Base-by-base conservation (phyloP, 768 basidiomycete genomes). In the Hericium erinaceus region DNA sequence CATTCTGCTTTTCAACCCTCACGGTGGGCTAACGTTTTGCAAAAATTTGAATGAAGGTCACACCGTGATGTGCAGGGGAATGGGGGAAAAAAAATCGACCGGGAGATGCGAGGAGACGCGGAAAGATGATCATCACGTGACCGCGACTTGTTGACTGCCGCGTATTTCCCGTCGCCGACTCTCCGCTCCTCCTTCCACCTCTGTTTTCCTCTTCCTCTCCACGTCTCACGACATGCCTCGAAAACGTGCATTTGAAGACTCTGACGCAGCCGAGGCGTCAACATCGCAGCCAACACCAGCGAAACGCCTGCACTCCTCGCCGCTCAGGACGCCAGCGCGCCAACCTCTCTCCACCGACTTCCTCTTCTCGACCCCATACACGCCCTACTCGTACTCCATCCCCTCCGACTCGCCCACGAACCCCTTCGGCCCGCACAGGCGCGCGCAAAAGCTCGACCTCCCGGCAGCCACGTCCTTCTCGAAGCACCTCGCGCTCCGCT, bases 331-430 rank as follows among this genome's bases (percentile, higher is more conserved):
- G 16, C 44, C 44, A 18, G 44, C 44, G 20, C 44, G 44, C n/a
- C 20, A n/a, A 18, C 44, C n/a, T n/a, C 9, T 20, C 9, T 46
- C 44, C 44, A 18, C 44, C 20, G 44, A 46, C 44, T 46, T 46
- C 44, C 44, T 46, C 3, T 46, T 46, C 39, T 64, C 70, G 24
- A 67, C 74, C 0, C 60, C 68, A 16, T 62, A 55, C 76, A 76
- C 65, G 67, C 80, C 62, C 0, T 59, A 55, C 1, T 52, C 58
- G 1, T 61, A 55, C 69, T 73, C 53, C 63, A 70, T 65, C 1
- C 82, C 85, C 4, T 79, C 74, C 6, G 86, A 89, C 70, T 87
- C 85, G 0, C 86, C 87, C 0, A 78, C 82, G 3, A 88, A 87
- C 62, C 87, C 86, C 0, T 83, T 88, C 58, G 83, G 84, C 15